Conservation (phyloP, 2,329 filamentous ascomycete species). For the Aspergillus fijiensis region DNA sequence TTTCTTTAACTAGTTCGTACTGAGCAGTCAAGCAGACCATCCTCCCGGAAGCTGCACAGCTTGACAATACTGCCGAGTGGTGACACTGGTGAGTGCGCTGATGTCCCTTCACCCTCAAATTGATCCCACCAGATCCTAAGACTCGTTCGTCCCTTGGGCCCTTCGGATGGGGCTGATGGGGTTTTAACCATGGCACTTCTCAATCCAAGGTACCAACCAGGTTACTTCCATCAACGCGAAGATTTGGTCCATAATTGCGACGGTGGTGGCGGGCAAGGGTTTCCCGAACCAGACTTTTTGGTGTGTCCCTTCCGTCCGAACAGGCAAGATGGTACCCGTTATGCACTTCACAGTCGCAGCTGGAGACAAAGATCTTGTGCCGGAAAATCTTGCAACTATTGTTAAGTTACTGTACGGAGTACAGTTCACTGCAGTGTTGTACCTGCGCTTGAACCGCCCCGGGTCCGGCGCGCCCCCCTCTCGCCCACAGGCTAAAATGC, state of each 20-base stretch:
- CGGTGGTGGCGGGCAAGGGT: neutral
- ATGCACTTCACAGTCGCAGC: no score
- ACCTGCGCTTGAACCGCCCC: slow-evolving; percentile 6
- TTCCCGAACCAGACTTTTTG: neutral
- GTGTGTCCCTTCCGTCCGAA: neutral
- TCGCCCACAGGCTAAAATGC: neutral
- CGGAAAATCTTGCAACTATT: neutral
- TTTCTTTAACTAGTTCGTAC: neutral
- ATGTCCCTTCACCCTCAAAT: no score
- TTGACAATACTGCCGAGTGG: neutral
- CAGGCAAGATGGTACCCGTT: neutral
- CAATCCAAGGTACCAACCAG: neutral
- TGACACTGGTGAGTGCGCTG: neutral
- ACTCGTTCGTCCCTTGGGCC: neutral
- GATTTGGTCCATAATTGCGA: neutral
- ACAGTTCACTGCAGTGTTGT: neutral
- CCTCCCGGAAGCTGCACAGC: no score
- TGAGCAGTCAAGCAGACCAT: neutral
- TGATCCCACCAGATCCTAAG: neutral
- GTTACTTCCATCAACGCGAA: neutral
- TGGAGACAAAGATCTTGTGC: neutral
- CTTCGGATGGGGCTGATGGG: neutral
- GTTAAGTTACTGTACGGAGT: neutral
- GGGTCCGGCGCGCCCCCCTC: neutral
- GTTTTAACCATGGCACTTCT: neutral